A percentile compares a stretch with the other conserved stretches of the same genome.
phyloP scores from a whole-genome alignment of 2,329 filamentous ascomycete genomes.

The Fusarium longipes region DNA sequence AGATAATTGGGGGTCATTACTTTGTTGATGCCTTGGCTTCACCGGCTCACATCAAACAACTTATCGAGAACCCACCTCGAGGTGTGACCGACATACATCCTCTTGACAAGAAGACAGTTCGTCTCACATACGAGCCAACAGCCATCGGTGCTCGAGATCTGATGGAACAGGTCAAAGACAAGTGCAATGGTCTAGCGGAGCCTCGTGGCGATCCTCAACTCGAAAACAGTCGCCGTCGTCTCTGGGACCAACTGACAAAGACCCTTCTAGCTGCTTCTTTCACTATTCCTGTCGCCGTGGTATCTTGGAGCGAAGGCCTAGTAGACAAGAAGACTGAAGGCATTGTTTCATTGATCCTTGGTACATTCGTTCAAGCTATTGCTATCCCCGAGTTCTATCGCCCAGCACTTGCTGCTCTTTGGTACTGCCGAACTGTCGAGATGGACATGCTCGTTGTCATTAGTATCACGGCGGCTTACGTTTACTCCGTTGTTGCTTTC shows the following conservation, averaged over 20 bases:
- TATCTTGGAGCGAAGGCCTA: constrained; percentile 48
- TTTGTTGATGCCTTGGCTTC: neutral
- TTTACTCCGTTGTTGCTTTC: constrained; percentile 59
- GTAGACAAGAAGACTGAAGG: constrained; percentile 41
- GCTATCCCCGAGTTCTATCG: constrained; percentile 62
- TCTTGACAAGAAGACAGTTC: constrained; percentile 48
- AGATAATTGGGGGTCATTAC: constrained; percentile 3
- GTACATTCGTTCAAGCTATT: constrained; percentile 63
- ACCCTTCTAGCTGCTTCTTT: constrained; percentile 47
- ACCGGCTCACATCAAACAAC: neutral
- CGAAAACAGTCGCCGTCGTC: constrained; percentile 46
- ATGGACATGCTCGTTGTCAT: constrained; percentile 68
- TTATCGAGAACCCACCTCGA: fast-evolving
- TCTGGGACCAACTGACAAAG: constrained; percentile 50
- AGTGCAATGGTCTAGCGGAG: constrained; percentile 46
- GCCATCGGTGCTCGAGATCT: constrained; percentile 49
- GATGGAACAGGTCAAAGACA: constrained; percentile 28
- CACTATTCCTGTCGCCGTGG: constrained; percentile 50
- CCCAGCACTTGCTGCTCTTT: constrained; percentile 59
- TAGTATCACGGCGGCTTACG: constrained; percentile 65
- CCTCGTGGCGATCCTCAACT: constrained; percentile 50
- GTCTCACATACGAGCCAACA: constrained; percentile 51
- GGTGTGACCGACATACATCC: constrained; percentile 15
- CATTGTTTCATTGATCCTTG: constrained; percentile 56
- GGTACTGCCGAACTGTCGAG: constrained; percentile 59